Conservation (phyloP, 139 green algal genomes). For the Chlamydomonas schloesseri region DNA sequence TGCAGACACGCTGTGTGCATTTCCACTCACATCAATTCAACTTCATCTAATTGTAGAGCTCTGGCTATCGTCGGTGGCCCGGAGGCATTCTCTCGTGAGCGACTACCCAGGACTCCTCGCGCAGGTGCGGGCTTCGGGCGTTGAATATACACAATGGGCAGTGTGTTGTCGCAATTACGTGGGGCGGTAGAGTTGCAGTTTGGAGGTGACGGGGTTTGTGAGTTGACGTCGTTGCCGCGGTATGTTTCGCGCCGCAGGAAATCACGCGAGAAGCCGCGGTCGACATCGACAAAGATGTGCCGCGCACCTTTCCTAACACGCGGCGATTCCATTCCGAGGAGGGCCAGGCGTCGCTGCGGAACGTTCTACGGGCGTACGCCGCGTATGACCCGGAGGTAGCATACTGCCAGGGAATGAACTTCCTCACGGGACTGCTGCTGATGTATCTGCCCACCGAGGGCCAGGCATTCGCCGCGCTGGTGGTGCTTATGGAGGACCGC, state of each 20-base stretch:
- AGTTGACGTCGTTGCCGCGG: too few relatives aligned
- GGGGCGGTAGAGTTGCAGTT: not conserved
- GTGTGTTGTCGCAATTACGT: too few relatives aligned
- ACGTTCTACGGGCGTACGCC: constrained; percentile 82
- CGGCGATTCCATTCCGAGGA: constrained; percentile 38
- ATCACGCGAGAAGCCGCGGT: constrained; percentile 53
- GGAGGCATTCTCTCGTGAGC: constrained; percentile 30
- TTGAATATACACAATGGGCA: constrained; percentile 40
- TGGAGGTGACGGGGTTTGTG: not conserved
- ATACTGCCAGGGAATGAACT: constrained; percentile 88
- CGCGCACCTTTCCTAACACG: constrained; percentile 78
- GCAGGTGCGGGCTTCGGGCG: constrained; percentile 39
- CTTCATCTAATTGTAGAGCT: constrained; percentile 51
- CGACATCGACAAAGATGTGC: constrained; percentile 87
- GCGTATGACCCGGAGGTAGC: constrained; percentile 80
- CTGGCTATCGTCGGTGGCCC: constrained; percentile 62
- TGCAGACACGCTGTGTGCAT: not conserved
- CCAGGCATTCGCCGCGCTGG: constrained; percentile 78
- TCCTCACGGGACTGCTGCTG: constrained; percentile 81
- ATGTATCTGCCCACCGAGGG: constrained; percentile 74
- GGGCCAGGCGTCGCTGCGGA: constrained; percentile 68
- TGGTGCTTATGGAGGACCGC: constrained; percentile 82
- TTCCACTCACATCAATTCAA: not conserved
- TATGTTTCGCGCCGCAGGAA: constrained; percentile 16
- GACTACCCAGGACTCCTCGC: constrained; percentile 29